A percentile compares a stretch with the other conserved stretches of the same genome.
phyloP scores from a whole-genome alignment of 306 rosid species.

The Pterocarpus macrocarpus region DNA sequence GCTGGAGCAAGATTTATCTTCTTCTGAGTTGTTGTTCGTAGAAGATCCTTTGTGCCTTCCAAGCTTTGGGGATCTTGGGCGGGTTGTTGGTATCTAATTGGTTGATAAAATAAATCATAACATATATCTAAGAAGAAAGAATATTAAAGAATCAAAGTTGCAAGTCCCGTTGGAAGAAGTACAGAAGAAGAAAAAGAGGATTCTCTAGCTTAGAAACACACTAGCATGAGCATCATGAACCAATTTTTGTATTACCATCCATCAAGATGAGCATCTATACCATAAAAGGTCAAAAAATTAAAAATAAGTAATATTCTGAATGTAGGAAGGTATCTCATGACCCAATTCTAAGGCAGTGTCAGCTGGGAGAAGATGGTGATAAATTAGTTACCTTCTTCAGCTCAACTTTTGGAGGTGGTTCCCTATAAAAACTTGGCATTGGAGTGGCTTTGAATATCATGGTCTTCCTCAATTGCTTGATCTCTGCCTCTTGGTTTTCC shows the following conservation, averaged over 20 bases:
- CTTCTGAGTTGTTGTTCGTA: slow-evolving; percentile 59
- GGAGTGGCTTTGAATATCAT: slow-evolving; percentile 89
- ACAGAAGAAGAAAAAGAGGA: neutral
- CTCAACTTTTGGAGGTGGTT: slow-evolving; percentile 89
- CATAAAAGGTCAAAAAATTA: neutral
- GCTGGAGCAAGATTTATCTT: slow-evolving; percentile 52
- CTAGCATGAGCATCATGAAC: neutral
- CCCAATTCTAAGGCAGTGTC: neutral
- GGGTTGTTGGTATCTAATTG: slow-evolving; percentile 85
- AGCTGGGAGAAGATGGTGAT: neutral
- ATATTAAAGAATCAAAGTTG: neutral
- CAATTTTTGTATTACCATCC: neutral
- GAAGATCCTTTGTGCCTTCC: slow-evolving; percentile 72
- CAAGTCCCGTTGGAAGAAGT: neutral
- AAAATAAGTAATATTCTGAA: neutral
- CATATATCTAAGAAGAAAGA: neutral
- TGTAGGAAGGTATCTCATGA: neutral
- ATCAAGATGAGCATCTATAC: neutral
- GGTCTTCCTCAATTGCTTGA: slow-evolving; percentile 84
- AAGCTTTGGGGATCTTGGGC: slow-evolving; percentile 92
- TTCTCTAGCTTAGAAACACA: slow-evolving; percentile 14
- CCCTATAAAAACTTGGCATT: slow-evolving; percentile 95
- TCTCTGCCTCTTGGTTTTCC: slow-evolving; percentile 93
- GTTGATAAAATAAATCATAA: slow-evolving; percentile 20
- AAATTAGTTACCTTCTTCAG: slow-evolving; percentile 75